Conservation (phyloP, 169 alveolate species). For the Cystoisospora suis region DNA sequence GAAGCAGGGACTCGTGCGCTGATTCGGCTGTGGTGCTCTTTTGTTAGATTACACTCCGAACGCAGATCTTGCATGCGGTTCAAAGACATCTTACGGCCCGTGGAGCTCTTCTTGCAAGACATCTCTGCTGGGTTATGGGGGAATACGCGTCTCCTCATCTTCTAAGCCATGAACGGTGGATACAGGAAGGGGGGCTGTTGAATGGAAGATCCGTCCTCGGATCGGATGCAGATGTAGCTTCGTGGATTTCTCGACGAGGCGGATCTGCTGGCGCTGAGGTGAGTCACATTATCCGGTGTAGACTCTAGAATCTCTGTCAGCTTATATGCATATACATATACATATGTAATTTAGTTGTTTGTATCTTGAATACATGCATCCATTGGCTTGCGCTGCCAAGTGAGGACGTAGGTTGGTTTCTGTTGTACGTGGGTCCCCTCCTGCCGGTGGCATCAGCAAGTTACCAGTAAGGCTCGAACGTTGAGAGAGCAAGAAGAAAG, state of each 20-base stretch:
- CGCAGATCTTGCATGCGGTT: conserved; percentile 27
- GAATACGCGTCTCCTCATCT: conserved; percentile 18
- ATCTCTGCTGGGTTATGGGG: conserved; percentile 35
- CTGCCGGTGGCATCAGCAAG: no score
- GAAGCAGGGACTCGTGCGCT: no score
- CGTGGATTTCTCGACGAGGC: neutral
- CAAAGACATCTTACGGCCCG: conserved; percentile 16
- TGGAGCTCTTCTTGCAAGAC: neutral
- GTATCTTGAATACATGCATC: neutral
- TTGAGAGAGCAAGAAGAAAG: no score
- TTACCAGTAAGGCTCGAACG: no score
- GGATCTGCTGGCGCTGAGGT: neutral
- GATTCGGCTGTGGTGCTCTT: no score
- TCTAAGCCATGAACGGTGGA: neutral
- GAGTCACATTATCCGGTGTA: neutral
- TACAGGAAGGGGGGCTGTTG: neutral
- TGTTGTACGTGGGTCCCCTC: neutral
- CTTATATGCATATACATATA: neutral
- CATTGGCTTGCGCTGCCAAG: neutral
- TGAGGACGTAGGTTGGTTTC: neutral
- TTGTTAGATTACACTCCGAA: neutral
- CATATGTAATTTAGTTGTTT: neutral
- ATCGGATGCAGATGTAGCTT: neutral
- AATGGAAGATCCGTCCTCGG: no score
- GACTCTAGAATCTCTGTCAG: neutral